Base-by-base conservation (phyloP, 192 early-diverging fungal species). In the Pilaira anomala region DNA sequence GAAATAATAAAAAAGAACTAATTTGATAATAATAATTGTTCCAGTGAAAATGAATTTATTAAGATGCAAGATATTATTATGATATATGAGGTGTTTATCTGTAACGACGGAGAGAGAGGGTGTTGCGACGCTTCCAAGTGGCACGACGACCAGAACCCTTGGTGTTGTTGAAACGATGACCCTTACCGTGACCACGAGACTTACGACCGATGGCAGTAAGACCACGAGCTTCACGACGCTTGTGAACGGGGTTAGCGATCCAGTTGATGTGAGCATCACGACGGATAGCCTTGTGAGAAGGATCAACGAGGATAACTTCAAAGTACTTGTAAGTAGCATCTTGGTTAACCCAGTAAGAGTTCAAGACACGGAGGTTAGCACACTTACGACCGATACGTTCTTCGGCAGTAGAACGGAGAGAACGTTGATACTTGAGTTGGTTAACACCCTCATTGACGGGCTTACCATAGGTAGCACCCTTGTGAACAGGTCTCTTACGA, bases 341-440 rank as follows among this genome's bases (percentile, higher is more conserved):
- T 87, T 94, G 87, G 90, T 99, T 99, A 64, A 99, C 89, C 97
- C 97, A 99, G 91, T 99, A 99, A 59, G 93, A 96, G 93, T 96
- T 99, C 64, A 99, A 83, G 60, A 99, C 95, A 68, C 97, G 93
- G 78, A 99, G 84, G 88, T 97, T 97, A 65, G 82, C 85, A 85
- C 97, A 99, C 80, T 87, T 92, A 79, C 91, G 88, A 71, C 94
- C 97, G 63, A 96, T 93, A 83, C 97, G 94, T 85, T 96, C 92
- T 83, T 99, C 97, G 69, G 95, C 97, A 63, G 90, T 93, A 59
- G 91, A 80, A 66, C 88, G 90, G 77, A 92, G 87, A 51, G 97
- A 91, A 71, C 93, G 90, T 82, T 97, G 93, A 87, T 91, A 95
- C 89, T 99, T 99, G 80, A 99, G 91, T 84, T 97, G 89, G 87